Evolutionary conservation across 2,329 filamentous ascomycete species (phyloP).

Genomic region (Colletotrichum shisoi): DNA sequence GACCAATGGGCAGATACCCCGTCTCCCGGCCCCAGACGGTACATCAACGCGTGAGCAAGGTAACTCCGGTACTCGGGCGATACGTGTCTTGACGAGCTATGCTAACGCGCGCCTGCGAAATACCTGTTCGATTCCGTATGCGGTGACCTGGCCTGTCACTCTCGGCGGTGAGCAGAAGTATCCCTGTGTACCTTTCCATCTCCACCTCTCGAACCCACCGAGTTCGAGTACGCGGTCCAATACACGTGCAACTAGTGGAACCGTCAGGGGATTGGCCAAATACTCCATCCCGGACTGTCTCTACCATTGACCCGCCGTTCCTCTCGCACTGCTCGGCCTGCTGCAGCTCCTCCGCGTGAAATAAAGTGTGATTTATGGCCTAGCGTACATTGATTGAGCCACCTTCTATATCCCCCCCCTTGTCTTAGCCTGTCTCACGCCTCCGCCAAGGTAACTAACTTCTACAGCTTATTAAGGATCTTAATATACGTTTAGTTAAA

Average conservation of each 20-base stretch:
- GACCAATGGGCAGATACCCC: slow-evolving; percentile 31
- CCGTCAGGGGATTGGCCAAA: neutral
- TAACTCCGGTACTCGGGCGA: slow-evolving; percentile 20
- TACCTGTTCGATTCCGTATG: slow-evolving; percentile 21
- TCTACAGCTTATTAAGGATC: no score
- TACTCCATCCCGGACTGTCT: neutral
- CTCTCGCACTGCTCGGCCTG: slow-evolving; percentile 4
- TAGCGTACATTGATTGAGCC: no score
- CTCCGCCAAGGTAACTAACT: no score
- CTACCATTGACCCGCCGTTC: slow-evolving; percentile 21
- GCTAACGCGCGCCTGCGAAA: slow-evolving; percentile 22
- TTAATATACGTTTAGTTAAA: no score
- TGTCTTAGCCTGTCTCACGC: no score
- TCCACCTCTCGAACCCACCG: neutral
- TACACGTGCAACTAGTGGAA: slow-evolving; percentile 16
- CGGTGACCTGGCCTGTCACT: slow-evolving; percentile 18
- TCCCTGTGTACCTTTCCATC: slow-evolving; percentile 8
- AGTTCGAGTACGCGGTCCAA: slow-evolving; percentile 19
- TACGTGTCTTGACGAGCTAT: slow-evolving; percentile 20
- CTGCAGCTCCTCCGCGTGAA: slow-evolving; percentile 12
- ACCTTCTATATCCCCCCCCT: no score
- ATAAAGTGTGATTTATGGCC: no score
- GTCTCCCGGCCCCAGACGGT: slow-evolving; percentile 17
- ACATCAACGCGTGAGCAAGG: neutral
- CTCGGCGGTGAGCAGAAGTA: slow-evolving; percentile 29